Base-by-base conservation (phyloP, 441 rosid species). In the Aleurites moluccanus region DNA sequence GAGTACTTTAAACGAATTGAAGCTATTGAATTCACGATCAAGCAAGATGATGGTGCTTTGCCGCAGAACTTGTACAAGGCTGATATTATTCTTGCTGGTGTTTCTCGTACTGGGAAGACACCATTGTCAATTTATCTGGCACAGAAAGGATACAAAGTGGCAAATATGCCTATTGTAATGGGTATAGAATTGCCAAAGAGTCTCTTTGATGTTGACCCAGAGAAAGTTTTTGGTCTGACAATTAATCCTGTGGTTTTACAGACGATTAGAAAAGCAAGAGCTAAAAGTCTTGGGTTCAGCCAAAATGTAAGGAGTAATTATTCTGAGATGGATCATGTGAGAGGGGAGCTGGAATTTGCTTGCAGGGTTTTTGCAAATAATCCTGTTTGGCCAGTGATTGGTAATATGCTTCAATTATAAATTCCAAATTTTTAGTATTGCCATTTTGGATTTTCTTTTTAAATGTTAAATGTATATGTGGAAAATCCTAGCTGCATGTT, bases 81-180 rank as follows among this genome's bases (percentile, higher is more conserved):
- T 28, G 93, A 91, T 75, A 86, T 91, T 65, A 79, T 92, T 73
- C 96, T 95, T 65, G 84, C 91, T 0, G 94, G 97, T 27, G 96
- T 95, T 75, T 91, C 99, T 33, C 88, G 96, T 10, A 88, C 96
- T 15, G 93, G 93, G 67, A 95, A 95, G 86, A 92, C 94, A 4
- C 96, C 97, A 0, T 82, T 90, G 76, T 91, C 99, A 0, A 88
- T 90, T 71, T 91, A 90, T 78, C 72, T 95, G 59, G 85, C 99
- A 8, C 97, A 95, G 76, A 89, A 92, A 78, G 98, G 97, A 62
- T 91, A 90, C 61, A 87, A 91, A 83, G 97, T 92, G 11, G 96
- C 97, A 2, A 91, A 92, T 56, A 91, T 91, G 78, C 97, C 96
- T n/a, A 83, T 92, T 75, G 94, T 91, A 11, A 92, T 84, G 86